These are phyloP conservation scores for Limnomonas spitsbergensis DNA, from an alignment of 139 green algal species.

Conservation along the genomic window DNA sequence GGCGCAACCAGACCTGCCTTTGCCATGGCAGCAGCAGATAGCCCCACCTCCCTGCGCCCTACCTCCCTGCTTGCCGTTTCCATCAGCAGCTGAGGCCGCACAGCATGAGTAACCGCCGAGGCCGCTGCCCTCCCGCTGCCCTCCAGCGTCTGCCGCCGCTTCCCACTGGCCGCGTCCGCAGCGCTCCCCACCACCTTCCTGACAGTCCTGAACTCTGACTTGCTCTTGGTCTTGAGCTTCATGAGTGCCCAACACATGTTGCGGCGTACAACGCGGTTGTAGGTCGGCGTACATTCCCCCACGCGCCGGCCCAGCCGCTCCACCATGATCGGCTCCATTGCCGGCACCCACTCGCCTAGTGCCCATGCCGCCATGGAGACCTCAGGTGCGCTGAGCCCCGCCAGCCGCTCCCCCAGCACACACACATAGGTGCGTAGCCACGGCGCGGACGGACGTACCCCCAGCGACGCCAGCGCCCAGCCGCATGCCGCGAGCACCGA, in stretches of 20 bases:
- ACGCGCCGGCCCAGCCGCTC: neutral
- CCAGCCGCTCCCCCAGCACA: neutral
- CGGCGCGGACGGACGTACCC: neutral
- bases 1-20: no score
- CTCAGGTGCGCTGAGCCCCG: neutral
- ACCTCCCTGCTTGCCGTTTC: no score
- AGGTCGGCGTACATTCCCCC: neutral
- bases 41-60: no score
- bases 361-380: neutral
- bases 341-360: slow-evolving; percentile 1
- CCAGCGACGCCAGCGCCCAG: neutral
- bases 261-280: neutral
- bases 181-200: no score
- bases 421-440: neutral
- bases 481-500: neutral
- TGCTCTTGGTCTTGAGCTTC: slow-evolving; percentile 15
- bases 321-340: neutral
- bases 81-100: no score
- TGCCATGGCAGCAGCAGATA: no score
- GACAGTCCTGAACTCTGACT: no score
- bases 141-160: no score
- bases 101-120: no score
- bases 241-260: slow-evolving; percentile 1
- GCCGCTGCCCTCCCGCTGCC: no score
- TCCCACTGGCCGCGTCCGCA: no score